A percentile compares a stretch with the other conserved stretches of the same genome.
Conservation (phyloP, 1,284 basidiomycete species). For the Amylostereum areolatum region DNA sequence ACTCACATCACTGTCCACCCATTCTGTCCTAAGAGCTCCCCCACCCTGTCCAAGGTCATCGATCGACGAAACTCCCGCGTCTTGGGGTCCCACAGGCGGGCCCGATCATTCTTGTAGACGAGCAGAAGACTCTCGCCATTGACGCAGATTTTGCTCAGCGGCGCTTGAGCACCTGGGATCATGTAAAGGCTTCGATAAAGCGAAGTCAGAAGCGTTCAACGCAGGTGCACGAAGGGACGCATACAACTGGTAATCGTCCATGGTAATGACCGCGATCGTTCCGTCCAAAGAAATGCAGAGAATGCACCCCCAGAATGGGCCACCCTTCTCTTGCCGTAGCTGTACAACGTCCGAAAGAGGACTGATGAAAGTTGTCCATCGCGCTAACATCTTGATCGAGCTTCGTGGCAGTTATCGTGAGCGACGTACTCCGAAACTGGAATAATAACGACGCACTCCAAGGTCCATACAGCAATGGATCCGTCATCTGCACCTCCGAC, state of each 20-base stretch:
- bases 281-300: constrained; percentile 77
- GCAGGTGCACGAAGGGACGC: constrained; percentile 22
- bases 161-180: constrained; percentile 51
- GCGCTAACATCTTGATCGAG: constrained; percentile 55
- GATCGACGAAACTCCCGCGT: constrained; percentile 84
- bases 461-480: constrained; percentile 64
- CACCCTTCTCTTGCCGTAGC: constrained; percentile 50
- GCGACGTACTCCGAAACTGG: not conserved
- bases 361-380: constrained; percentile 65
- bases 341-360: constrained; percentile 56
- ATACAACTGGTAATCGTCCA: constrained; percentile 77
- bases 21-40: constrained; percentile 65
- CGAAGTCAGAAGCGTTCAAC: constrained; percentile 44
- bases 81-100: constrained; percentile 85
- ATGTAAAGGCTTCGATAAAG: constrained; percentile 54
- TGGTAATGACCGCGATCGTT: constrained; percentile 71
- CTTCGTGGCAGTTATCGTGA: constrained; percentile 27
- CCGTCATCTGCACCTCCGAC: constrained; percentile 74
- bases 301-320: constrained; percentile 62
- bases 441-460: constrained; percentile 36
- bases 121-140: constrained; percentile 71
- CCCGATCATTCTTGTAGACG: constrained; percentile 71
- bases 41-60: constrained; percentile 70
- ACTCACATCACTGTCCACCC: constrained; percentile 70
- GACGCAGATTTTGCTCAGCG: constrained; percentile 61